A percentile compares a stretch with the other conserved stretches of the same genome.
Conservation (phyloP, 2,329 filamentous ascomycete species). For the Pseudogymnoascus sp. region DNA sequence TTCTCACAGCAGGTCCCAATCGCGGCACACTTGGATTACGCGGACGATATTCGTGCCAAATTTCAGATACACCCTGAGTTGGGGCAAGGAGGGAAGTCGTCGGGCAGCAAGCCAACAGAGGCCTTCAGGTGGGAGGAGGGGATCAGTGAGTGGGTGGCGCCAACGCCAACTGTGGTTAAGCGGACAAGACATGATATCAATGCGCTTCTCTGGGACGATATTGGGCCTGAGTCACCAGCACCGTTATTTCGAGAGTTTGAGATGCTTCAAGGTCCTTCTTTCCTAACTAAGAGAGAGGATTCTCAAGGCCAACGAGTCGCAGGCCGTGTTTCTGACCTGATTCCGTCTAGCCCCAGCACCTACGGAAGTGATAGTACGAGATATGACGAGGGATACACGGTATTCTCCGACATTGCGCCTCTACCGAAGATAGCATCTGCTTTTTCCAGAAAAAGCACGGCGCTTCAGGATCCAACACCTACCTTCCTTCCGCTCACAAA, state of each 20-base stretch:
- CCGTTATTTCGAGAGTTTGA: conserved; percentile 14
- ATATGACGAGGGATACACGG: neutral
- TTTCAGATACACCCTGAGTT: conserved; percentile 12
- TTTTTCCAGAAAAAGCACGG: neutral
- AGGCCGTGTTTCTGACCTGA: neutral
- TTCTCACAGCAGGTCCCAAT: conserved; percentile 27
- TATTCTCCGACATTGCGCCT: conserved; percentile 4
- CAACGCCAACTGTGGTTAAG: conserved; percentile 34
- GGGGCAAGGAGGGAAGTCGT: neutral
- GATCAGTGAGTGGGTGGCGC: conserved; percentile 49
- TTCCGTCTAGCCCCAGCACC: conserved; percentile 1
- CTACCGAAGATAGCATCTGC: neutral
- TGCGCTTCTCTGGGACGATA: conserved; percentile 12
- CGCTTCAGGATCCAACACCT: neutral
- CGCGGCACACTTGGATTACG: conserved; percentile 26
- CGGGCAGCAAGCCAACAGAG: neutral
- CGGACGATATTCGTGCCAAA: conserved; percentile 20
- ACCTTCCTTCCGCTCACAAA: too few species aligned
- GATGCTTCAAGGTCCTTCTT: neutral
- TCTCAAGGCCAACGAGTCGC: neutral
- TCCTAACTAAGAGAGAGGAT: neutral
- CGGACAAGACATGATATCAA: conserved; percentile 19
- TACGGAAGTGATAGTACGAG: neutral
- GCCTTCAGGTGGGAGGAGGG: conserved; percentile 47
- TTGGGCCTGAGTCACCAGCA: conserved; percentile 20